Conservation (phyloP, 2,329 filamentous ascomycete genomes). For the Fusarium chuoi region DNA sequence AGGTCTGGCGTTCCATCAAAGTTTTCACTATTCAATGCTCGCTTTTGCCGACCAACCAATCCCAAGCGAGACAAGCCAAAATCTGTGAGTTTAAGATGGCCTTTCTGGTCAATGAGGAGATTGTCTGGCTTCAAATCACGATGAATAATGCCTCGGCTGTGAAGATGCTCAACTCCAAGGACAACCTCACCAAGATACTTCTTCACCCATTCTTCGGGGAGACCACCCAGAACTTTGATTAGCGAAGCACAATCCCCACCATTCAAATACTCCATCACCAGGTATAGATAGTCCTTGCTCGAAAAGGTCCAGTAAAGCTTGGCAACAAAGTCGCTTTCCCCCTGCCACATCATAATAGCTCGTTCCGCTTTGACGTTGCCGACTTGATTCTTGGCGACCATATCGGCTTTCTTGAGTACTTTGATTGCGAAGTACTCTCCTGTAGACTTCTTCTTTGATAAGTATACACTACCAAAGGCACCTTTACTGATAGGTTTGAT, state of each 20-base stretch:
- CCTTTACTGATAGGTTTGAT: constrained; percentile 99
- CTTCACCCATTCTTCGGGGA: constrained; percentile 97
- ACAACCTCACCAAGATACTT: constrained; percentile 98
- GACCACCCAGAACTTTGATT: constrained; percentile 90
- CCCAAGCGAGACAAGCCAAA: constrained; percentile 98
- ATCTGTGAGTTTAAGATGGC: constrained; percentile 95
- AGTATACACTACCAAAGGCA: constrained; percentile 96
- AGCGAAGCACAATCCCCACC: constrained; percentile 96
- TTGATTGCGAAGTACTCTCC: constrained; percentile 99
- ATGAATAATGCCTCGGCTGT: constrained; percentile 94
- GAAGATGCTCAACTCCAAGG: constrained; percentile 94
- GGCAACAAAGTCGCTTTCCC: constrained; percentile 97
- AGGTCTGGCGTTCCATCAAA: constrained; percentile 91
- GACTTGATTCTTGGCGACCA: constrained; percentile 99
- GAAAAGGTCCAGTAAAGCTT: constrained; percentile 99
- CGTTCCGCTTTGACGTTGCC: constrained; percentile 98
- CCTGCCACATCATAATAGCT: constrained; percentile 99
- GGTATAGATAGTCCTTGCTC: constrained; percentile 97
- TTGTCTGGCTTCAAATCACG: constrained; percentile 98
- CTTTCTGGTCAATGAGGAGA: constrained; percentile 94
- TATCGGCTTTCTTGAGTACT: constrained; percentile 98
- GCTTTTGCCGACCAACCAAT: constrained; percentile 93
- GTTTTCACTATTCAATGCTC: constrained; percentile 80
- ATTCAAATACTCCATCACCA: constrained; percentile 99
- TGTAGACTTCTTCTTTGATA: constrained; percentile 98